Base-by-base conservation (phyloP, 1,284 basidiomycete species). In the Heterobasidion irregulare region DNA sequence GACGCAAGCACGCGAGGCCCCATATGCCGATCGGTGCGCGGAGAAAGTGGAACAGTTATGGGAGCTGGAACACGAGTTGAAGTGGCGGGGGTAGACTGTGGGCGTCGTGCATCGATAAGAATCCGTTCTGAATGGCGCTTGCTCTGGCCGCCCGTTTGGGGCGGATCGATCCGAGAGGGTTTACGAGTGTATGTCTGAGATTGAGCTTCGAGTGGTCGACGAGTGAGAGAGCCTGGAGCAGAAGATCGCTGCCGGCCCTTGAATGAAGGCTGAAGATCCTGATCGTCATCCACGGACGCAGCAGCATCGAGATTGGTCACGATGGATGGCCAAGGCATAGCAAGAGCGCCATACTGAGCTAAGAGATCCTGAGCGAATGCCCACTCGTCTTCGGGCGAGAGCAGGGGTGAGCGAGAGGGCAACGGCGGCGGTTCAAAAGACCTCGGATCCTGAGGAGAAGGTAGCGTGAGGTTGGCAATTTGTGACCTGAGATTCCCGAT, bases 361-460 rank as follows among this genome's bases (percentile, higher is more conserved):
- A 72, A 54, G 35, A 73, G 62, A 18, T 64, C 68, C 33, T 69
- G 61, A 8, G 77, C 73, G 56, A 80, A 78, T 13, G 70, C 72
- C 77, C 76, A 79, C 46, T 80, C 77, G 50, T 79, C 72, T 41
- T 70, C 68, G 49, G 68, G 53, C 18, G 32, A 50, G 32, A 47
- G 41, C 51, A 50, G 12, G 47, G 26, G 16, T 50, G 36, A 26
- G 47, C 2, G 57, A 58, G n/a, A 55, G 56, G 8, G 52, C 59
- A 53, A 56, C 32, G 60, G 18, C 52, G 49, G 6, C 48, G n/a
- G 36, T 60, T 44, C 50, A 41, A 32, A 50, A 38, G n/a, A 15
- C 19, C 10, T 35, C 6, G 45, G 32, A 19, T 56, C 53, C n/a
- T 16, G 53, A 35, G 48, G 57, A 8, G 55, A 55, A 15, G 47